These are phyloP conservation scores for Dioszegia crocea DNA, from an alignment of 768 basidiomycete species.

Conservation along the genomic window DNA sequence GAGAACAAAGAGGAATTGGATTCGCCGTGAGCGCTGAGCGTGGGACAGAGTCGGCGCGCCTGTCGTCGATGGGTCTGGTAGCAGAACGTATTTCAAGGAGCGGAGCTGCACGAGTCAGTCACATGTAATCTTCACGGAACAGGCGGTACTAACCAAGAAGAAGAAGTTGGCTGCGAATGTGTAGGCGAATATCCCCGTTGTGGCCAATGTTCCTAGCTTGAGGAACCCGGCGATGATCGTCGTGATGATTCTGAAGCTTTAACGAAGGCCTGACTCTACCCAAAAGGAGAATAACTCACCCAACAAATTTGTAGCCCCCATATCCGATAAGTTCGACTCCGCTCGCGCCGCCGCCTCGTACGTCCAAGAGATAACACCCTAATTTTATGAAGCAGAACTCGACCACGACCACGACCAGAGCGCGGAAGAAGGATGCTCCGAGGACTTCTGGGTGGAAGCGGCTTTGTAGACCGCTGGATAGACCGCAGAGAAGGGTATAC, in stretches of 20 bases:
- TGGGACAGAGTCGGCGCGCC: constrained; percentile 61
- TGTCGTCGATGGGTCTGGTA: constrained; percentile 66
- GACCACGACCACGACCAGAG: constrained; percentile 74
- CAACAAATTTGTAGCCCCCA: constrained; percentile 96
- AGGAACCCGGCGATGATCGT: constrained; percentile 71
- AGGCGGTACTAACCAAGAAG: constrained; percentile 80
- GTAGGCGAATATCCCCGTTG: constrained; percentile 72
- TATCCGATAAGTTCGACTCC: constrained; percentile 74
- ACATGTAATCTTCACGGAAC: neutral
- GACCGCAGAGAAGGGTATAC: constrained; percentile 82
- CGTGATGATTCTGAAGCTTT: constrained; percentile 65
- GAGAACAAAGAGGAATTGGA: constrained; percentile 82
- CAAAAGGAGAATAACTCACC: constrained; percentile 55
- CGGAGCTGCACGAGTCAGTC: constrained; percentile 61
- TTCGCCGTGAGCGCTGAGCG: constrained; percentile 73
- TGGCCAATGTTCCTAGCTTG: constrained; percentile 61
- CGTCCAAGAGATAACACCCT: constrained; percentile 89
- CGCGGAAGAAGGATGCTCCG: constrained; percentile 77
- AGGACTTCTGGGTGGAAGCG: constrained; percentile 85
- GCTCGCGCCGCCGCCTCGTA: constrained; percentile 64
- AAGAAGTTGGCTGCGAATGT: constrained; percentile 84
- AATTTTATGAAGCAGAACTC: constrained; percentile 86
- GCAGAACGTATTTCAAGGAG: constrained; percentile 82
- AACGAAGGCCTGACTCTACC: neutral
- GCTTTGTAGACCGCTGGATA: constrained; percentile 74